Evolutionary conservation across 306 rosid species (phyloP), one percentile per base, ranked within the genome.

Genomic region (Pachyrhizus erosus): DNA sequence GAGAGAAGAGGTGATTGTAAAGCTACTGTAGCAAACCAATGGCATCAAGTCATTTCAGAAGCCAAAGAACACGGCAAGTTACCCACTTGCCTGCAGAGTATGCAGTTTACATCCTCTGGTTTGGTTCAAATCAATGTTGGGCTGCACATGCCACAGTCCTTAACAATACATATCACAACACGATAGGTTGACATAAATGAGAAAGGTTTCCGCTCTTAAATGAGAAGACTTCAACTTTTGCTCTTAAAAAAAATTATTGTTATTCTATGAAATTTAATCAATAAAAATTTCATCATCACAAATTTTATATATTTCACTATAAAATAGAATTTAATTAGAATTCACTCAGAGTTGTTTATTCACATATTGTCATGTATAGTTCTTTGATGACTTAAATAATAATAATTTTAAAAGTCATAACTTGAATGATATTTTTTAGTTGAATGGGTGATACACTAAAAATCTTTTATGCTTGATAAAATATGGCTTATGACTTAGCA

Each of bases 41-140:
- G 46, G 29, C 57, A 40, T 20, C 42, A 51, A 37, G 23, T 23
- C 46, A 13, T 74, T 75, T 65, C 45, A 78, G 76, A 51, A 65
- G 71, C 72, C 21, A 1, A 1, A 15, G 76, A 70, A 46, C 58
- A 70, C 60, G 76, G 23, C 40, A 70, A 70, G 60, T 46, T 70
- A n/a, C 23, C 45, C 27, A 8, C 37, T 46, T 70, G 12, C 23
- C 45, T 40, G 13, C 37, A 40, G 9, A 42, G 55, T 14, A 13
- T 23, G 68, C 33, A 40, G 64, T 29, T 73, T 57, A 23, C 49
- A 21, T 57, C 37, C 55, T 37, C 57, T 42, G 48, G 15, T 12
- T 49, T 58, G 37, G 5, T 58, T 11, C 39, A 18, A 34, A 54
- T 34, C 52, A 55, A 73, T 24, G 31, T 73, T n/a, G 18, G 78